phyloP scores from a whole-genome alignment of 306 rosid genomes.

The Oemleria cerasiformis region DNA sequence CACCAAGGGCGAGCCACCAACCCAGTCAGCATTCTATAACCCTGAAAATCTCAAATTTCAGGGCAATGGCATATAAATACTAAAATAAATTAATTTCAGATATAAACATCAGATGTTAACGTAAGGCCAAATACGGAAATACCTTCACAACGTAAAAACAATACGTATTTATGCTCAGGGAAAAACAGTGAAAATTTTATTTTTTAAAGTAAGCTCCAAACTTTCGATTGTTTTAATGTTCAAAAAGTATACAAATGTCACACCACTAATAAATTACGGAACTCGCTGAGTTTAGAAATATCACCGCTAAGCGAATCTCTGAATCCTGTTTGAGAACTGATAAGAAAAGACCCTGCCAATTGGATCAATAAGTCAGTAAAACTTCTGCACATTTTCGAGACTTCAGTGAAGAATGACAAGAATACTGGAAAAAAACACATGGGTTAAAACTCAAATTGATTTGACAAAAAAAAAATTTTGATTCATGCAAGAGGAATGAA shows the following conservation, averaged over 20 bases:
- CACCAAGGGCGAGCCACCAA: conserved; percentile 85
- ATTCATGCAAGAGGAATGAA: conserved; percentile 5
- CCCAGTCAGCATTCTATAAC: conserved; percentile 69
- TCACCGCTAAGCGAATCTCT: conserved; percentile 81
- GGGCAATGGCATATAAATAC: conserved; percentile 9
- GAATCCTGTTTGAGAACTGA: conserved; percentile 76
- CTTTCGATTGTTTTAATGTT: background rate
- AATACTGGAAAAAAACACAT: conserved; percentile 4
- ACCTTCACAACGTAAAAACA: too few relatives aligned
- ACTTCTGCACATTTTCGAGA: conserved; percentile 17
- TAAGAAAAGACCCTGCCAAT: conserved; percentile 75
- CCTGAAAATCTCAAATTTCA: conserved; percentile 46
- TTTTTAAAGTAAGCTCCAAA: background rate
- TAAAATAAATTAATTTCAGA: conserved; percentile 5
- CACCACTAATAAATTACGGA: conserved; percentile 2
- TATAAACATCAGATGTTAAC: background rate
- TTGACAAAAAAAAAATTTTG: background rate
- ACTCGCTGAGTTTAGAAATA: conserved; percentile 26
- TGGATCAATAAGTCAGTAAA: conserved; percentile 30
- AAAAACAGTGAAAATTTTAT: background rate
- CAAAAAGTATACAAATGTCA: background rate
- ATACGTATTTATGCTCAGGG: too few relatives aligned
- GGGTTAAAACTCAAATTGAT: conserved; percentile 3
- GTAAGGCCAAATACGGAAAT: too few relatives aligned
- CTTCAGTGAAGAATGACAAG: conserved; percentile 17